Evolutionary conservation across 257 asterid genomes (phyloP), one percentile per base, ranked within the genome.

Genomic region (Euphrasia confusa): DNA sequence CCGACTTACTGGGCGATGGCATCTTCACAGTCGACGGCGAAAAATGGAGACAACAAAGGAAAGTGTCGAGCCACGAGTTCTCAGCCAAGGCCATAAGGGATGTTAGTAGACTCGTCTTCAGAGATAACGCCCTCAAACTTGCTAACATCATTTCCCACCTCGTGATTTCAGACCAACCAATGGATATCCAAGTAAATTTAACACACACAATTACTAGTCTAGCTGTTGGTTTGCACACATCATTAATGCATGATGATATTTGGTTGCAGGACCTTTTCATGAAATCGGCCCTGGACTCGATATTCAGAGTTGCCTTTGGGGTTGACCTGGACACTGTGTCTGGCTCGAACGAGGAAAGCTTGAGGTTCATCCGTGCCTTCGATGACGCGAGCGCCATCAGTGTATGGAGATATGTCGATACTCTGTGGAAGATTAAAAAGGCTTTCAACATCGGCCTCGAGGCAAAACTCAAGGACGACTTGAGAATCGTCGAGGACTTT

Each of bases 11-110:
- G 54, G 95, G 96, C 0, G 92, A 85, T 21, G 96, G 95, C 8
- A 88, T 88, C 63, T 85, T 88, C 75, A 13, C 85, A 0, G 92
- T 88, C 17, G 96, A 88, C 63, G 95, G 90, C 8, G 85, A 83
- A 1, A 82, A 80, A 68, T 88, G 95, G 96, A 66, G 79, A 26
- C 71, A 83, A 47, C 93, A 83, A 81, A 77, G 95, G 70, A 85
- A 82, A 70, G 57, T 82, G n/a, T 68, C 86, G 2, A 88, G 96
- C 78, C 65, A 64, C 32, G 90, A 88, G 62, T 88, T 88, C 71
- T 88, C 90, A 4, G 69, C 88, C 0, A 72, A 80, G 68, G 83
- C 73, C 12, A 37, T 83, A 48, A 85, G 86, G 75, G 88, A 88
- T 66, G 73, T 72, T 45, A 85, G 90, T 74, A 65, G 72, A 40